phyloP scores from a whole-genome alignment of 345 rosid genomes.

The Cochlearia excelsa region DNA sequence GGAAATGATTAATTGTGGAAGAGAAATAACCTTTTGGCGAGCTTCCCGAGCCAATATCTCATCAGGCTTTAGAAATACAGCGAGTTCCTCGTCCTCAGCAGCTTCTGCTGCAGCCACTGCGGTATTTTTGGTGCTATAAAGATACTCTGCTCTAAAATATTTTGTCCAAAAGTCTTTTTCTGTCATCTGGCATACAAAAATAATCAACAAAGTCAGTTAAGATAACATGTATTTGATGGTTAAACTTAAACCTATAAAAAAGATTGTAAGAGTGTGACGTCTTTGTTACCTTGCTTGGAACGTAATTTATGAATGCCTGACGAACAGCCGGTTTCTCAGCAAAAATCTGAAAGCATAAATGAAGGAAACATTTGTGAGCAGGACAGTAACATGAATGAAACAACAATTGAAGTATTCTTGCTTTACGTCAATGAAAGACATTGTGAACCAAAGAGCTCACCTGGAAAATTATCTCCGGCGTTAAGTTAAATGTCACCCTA shows the following conservation, averaged over 20 bases:
- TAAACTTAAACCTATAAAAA: constrained; percentile 11
- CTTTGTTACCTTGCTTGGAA: constrained; percentile 79
- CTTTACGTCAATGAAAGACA: neutral
- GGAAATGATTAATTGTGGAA: constrained; percentile 9
- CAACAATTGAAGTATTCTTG: neutral
- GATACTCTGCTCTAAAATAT: constrained; percentile 91
- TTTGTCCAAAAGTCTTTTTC: constrained; percentile 94
- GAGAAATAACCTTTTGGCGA: constrained; percentile 60
- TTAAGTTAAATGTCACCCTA: constrained; percentile 80
- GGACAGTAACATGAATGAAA: neutral
- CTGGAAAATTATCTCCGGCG: constrained; percentile 86
- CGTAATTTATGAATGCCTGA: constrained; percentile 70
- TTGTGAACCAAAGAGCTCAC: constrained; percentile 40
- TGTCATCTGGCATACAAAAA: constrained; percentile 58
- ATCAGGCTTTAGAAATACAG: constrained; percentile 83
- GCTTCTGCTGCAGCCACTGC: constrained; percentile 90
- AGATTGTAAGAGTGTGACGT: constrained; percentile 19
- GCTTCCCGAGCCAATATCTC: constrained; percentile 78
- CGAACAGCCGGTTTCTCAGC: constrained; percentile 96
- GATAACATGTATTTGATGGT: constrained; percentile 1
- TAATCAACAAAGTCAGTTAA: constrained; percentile 17
- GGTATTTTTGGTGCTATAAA: constrained; percentile 68
- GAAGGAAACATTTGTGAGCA: constrained; percentile 14
- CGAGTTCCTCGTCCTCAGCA: constrained; percentile 97
- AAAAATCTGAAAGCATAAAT: constrained; percentile 59